Conservation (phyloP, 163 green algal genomes). For the Chlamydomonas reinhardtii region DNA sequence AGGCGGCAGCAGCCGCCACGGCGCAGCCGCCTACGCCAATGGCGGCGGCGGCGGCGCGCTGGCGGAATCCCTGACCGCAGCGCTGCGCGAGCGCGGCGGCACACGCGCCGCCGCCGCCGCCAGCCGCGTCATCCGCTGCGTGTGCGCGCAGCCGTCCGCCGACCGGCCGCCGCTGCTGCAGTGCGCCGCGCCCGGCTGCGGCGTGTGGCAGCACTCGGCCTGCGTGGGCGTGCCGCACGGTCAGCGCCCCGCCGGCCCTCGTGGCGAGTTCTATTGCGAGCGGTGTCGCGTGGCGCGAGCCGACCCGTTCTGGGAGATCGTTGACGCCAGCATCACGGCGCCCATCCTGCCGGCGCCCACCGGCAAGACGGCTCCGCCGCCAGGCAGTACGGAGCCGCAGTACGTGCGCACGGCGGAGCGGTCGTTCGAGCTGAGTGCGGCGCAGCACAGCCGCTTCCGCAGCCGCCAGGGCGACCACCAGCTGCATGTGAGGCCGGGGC, state of each 20-base stretch:
- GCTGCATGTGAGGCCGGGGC: slow-evolving; percentile 4
- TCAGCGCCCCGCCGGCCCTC: not conserved
- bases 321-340: slow-evolving; percentile 51
- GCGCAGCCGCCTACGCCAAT: slow-evolving; percentile 1
- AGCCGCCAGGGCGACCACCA: slow-evolving; percentile 5
- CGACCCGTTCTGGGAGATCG: slow-evolving; percentile 84
- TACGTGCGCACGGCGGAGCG: slow-evolving; percentile 24
- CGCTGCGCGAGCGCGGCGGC: not conserved
- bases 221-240: slow-evolving; percentile 59
- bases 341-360: slow-evolving; percentile 50
- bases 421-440: slow-evolving; percentile 1
- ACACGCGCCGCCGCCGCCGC: not conserved
- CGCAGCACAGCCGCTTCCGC: slow-evolving; percentile 29
- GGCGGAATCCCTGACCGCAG: no score
- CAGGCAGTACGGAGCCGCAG: not conserved
- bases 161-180: slow-evolving; percentile 62
- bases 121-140: slow-evolving; percentile 60
- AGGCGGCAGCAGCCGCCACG: not conserved
- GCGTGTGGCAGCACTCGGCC: slow-evolving; percentile 79
- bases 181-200: slow-evolving; percentile 67
- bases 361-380: slow-evolving; percentile 4
- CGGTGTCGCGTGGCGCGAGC: slow-evolving; percentile 69
- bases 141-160: slow-evolving; percentile 45
- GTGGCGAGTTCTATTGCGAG: slow-evolving; percentile 71
- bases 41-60: not conserved